Percentiles rank a stretch among this genome's conserved stretches.
Conservation (phyloP, 2,329 filamentous ascomycete species). For the Colletotrichum lupini region DNA sequence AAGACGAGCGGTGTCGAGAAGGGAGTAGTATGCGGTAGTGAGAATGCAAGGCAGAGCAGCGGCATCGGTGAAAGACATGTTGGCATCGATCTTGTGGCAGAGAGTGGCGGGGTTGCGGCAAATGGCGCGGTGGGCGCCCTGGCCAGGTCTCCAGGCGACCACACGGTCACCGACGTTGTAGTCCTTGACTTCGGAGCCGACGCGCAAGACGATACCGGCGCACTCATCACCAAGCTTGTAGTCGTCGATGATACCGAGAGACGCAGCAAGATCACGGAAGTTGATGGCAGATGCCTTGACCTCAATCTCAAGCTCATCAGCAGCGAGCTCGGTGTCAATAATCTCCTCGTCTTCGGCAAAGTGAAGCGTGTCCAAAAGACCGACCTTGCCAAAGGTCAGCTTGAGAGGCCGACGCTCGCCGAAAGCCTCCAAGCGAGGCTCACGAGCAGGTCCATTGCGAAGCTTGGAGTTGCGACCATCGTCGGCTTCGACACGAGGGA, state of each 20-base stretch:
- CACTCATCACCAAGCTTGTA: slow-evolving; percentile 41
- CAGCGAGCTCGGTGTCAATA: slow-evolving; percentile 31
- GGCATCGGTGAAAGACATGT: slow-evolving; percentile 40
- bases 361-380: slow-evolving; percentile 43
- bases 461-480: slow-evolving; percentile 40
- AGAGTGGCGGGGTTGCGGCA: slow-evolving; percentile 43
- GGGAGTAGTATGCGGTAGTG: slow-evolving; percentile 42
- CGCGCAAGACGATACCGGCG: slow-evolving; percentile 36
- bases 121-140: slow-evolving; percentile 42
- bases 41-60: slow-evolving; percentile 42
- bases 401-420: slow-evolving; percentile 31
- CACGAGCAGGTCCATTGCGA: slow-evolving; percentile 39
- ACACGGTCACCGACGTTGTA: slow-evolving; percentile 48
- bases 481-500: slow-evolving; percentile 39
- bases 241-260: slow-evolving; percentile 41
- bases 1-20: slow-evolving; percentile 39
- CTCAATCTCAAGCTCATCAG: slow-evolving; percentile 45
- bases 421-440: slow-evolving; percentile 38
- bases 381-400: slow-evolving; percentile 38
- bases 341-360: slow-evolving; percentile 42
- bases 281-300: slow-evolving; percentile 47
- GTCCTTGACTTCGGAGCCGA: slow-evolving; percentile 36
- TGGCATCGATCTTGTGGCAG: slow-evolving; percentile 42
- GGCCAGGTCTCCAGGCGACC: slow-evolving; percentile 34
- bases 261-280: slow-evolving; percentile 48